A percentile compares a stretch with the other conserved stretches of the same genome.
Conservation (phyloP, 2,329 filamentous ascomycete genomes). For the Diplodia mutila region DNA sequence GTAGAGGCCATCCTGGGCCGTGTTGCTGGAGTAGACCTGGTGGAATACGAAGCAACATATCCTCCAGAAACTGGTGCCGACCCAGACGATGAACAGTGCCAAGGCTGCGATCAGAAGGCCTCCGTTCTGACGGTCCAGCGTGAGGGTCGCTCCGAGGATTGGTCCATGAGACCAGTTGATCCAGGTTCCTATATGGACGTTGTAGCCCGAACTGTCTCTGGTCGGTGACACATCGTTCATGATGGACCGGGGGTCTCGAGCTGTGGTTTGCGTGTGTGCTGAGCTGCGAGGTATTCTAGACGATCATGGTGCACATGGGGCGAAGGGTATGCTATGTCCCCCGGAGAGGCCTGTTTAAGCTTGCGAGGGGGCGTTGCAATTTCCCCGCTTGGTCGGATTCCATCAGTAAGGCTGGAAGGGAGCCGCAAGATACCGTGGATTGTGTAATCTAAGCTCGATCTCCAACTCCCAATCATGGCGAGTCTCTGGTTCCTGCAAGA, state of each 20-base stretch:
- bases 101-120: constrained; percentile 42
- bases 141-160: constrained; percentile 40
- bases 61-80: constrained; percentile 32
- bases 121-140: constrained; percentile 35
- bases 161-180: constrained; percentile 39
- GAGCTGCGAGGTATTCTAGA: background rate
- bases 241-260: background rate
- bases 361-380: background rate
- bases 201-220: background rate
- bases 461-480: background rate
- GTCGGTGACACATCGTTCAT: background rate
- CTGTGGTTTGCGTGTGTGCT: background rate
- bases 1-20: constrained; percentile 32
- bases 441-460: background rate
- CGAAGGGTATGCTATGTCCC: background rate
- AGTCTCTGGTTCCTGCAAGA: background rate
- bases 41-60: constrained; percentile 32
- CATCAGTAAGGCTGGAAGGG: background rate
- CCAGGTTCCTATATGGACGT: constrained; percentile 38
- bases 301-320: background rate
- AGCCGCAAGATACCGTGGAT: background rate
- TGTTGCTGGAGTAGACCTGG: constrained; percentile 27
- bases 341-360: background rate
- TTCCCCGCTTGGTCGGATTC: background rate
- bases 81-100: constrained; percentile 38